Evolutionary conservation across 208 protist species (phyloP).

Genomic region (Willaertia magna): DNA sequence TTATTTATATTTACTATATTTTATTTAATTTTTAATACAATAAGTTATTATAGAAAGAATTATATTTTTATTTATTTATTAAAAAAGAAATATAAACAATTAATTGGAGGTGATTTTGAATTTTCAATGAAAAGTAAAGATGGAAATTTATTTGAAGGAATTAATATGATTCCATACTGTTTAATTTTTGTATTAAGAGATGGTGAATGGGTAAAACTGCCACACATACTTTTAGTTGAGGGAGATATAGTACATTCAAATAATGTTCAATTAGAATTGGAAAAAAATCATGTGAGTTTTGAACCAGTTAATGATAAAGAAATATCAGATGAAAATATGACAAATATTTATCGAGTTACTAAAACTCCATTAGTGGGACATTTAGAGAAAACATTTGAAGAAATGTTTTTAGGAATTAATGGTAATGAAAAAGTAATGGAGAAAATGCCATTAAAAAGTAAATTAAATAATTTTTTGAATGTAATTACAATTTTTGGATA

Average conservation of each 20-base stretch:
- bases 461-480: background rate
- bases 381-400: background rate
- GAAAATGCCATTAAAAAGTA: background rate
- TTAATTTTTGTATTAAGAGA: background rate
- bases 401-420: too few species aligned
- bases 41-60: background rate
- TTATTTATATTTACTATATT: background rate
- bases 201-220: background rate
- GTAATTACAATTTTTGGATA: background rate
- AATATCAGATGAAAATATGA: too few species aligned
- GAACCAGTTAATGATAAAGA: background rate
- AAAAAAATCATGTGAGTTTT: background rate
- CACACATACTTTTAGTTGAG: background rate
- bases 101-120: background rate
- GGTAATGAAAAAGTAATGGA: background rate
- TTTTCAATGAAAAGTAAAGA: background rate
- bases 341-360: background rate
- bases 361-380: background rate
- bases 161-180: background rate
- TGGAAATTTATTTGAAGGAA: slow-evolving; percentile 3
- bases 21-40: background rate
- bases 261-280: background rate
- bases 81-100: background rate
- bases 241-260: background rate
- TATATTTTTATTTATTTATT: background rate